These are phyloP conservation scores for Papilionanthe hybrid DNA, from an alignment of 116 monocot genomes.

Conservation along the genomic window DNA sequence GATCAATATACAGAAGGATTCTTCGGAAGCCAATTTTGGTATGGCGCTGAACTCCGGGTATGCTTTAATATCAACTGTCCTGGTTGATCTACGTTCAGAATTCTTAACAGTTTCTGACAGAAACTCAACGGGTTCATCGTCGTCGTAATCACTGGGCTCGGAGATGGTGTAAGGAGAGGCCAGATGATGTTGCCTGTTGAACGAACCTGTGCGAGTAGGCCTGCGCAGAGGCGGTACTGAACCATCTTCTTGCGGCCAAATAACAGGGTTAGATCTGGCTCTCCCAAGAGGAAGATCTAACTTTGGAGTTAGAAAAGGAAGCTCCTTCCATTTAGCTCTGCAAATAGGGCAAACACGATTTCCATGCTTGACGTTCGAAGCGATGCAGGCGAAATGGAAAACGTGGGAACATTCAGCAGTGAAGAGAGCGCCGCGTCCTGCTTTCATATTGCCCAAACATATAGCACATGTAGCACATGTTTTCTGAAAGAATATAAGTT, in stretches of 20 bases:
- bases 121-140: slow-evolving; percentile 50
- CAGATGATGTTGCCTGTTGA: slow-evolving; percentile 14
- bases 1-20: slow-evolving; percentile 36
- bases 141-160: slow-evolving; percentile 52
- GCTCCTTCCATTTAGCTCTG: slow-evolving; percentile 24
- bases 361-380: slow-evolving; percentile 19
- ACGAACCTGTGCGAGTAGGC: slow-evolving; percentile 10
- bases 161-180: slow-evolving; percentile 18
- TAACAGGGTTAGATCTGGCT: slow-evolving; percentile 33
- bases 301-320: slow-evolving; percentile 9
- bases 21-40: slow-evolving; percentile 20
- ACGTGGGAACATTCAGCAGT: slow-evolving; percentile 25
- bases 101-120: background rate
- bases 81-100: background rate
- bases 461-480: slow-evolving; percentile 32
- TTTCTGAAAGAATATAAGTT: slow-evolving; percentile 12
- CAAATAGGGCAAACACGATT: slow-evolving; percentile 21
- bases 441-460: slow-evolving; percentile 23
- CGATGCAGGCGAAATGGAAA: slow-evolving; percentile 25
- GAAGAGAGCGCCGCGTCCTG: slow-evolving; percentile 28
- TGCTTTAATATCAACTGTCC: slow-evolving; percentile 27
- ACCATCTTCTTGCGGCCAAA: slow-evolving; percentile 25
- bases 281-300: slow-evolving; percentile 18
- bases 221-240: slow-evolving; percentile 28
- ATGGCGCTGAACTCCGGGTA: slow-evolving; percentile 35